Percentiles rank a stretch among this genome's conserved stretches.
These are phyloP conservation scores for Elaeis oleifera DNA, from an alignment of 202 grass and related monocot species.

Conservation along the genomic window DNA sequence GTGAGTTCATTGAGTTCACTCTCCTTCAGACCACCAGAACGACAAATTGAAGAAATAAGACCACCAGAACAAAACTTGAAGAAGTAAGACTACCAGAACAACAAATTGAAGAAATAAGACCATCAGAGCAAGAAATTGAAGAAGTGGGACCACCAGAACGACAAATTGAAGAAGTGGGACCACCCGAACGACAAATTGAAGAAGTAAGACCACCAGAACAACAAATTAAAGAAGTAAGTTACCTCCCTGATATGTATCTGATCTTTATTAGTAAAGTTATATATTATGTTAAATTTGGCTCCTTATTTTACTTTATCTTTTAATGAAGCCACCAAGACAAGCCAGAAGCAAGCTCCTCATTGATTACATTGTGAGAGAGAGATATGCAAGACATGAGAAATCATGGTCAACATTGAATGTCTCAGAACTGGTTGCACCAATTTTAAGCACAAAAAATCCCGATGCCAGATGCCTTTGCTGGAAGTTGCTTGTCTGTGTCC, in stretches of 20 bases:
- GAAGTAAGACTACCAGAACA: constrained; percentile 28
- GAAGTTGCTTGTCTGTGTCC: too few species aligned
- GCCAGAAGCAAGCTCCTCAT: too few species aligned
- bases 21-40: constrained; percentile 25
- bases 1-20: constrained; percentile 51
- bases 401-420: too few species aligned
- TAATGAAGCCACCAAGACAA: too few species aligned
- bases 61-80: too few species aligned
- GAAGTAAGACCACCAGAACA: constrained; percentile 28
- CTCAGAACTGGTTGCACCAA: too few species aligned
- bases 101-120: constrained; percentile 28
- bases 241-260: constrained; percentile 9
- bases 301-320: constrained; percentile 10
- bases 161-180: constrained; percentile 27
- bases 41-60: constrained; percentile 28
- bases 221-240: constrained; percentile 32
- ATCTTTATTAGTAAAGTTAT: constrained; percentile 20
- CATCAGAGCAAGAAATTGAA: too few species aligned
- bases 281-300: constrained; percentile 17
- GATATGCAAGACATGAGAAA: too few species aligned
- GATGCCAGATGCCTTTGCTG: too few species aligned
- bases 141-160: constrained; percentile 26
- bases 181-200: too few species aligned
- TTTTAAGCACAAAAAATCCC: too few species aligned
- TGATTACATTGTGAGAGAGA: too few species aligned